These are phyloP conservation scores for Diplodia corticola DNA, from an alignment of 2,329 filamentous ascomycete species.

Conservation along the genomic window DNA sequence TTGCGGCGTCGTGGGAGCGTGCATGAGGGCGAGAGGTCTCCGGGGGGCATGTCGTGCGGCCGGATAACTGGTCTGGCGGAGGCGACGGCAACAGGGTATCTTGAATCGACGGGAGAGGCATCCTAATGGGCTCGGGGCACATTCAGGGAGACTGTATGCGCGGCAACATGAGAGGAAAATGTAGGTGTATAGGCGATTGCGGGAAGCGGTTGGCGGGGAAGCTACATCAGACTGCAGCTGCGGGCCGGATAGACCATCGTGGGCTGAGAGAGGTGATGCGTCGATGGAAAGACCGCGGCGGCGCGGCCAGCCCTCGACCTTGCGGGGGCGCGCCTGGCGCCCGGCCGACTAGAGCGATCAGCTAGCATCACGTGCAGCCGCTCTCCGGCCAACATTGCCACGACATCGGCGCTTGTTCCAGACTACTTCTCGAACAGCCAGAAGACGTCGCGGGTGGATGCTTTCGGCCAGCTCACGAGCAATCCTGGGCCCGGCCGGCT, in stretches of 20 bases:
- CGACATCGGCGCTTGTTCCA: slow-evolving; percentile 2
- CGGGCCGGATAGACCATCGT: slow-evolving; percentile 7
- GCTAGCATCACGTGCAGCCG: not conserved
- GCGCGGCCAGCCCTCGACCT: not conserved
- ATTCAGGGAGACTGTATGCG: slow-evolving; percentile 20
- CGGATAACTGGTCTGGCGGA: slow-evolving; percentile 44
- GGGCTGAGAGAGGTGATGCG: slow-evolving; percentile 11
- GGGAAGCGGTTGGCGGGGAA: slow-evolving; percentile 1
- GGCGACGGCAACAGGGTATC: slow-evolving; percentile 44
- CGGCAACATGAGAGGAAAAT: slow-evolving; percentile 19
- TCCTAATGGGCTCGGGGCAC: slow-evolving; percentile 33
- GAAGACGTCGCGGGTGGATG: not conserved
- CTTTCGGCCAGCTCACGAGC: not conserved
- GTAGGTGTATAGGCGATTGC: slow-evolving; percentile 21
- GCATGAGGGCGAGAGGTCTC: slow-evolving; percentile 40
- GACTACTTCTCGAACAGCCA: not conserved
- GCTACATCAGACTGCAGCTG: slow-evolving; percentile 21
- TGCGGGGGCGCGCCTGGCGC: slow-evolving; percentile 4
- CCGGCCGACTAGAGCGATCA: not conserved
- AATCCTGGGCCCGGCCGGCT: not conserved
- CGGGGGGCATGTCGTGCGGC: slow-evolving; percentile 53
- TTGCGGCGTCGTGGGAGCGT: slow-evolving; percentile 5
- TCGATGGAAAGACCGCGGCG: not conserved
- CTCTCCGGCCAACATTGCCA: not conserved
- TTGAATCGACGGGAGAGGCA: slow-evolving; percentile 52